A percentile compares a stretch with the other conserved stretches of the same genome.
Evolutionary conservation across 257 asterid genomes (phyloP).

Genomic region (Solanum rostratum): DNA sequence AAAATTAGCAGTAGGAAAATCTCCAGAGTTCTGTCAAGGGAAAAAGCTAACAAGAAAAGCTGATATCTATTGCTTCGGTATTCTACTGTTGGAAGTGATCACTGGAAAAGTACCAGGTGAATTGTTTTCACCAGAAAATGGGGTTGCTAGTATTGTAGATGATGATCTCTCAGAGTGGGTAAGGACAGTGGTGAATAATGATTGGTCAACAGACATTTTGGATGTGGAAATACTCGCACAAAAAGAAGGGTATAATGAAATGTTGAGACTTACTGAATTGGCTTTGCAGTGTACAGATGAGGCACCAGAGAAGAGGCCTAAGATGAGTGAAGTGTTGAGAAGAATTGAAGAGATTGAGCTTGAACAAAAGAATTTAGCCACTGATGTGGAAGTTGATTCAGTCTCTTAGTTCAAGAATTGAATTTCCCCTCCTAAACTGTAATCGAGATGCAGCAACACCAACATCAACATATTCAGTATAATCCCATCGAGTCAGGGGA

Average conservation of each 20-base stretch:
- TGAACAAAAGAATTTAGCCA: background rate
- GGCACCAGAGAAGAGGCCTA: conserved; percentile 39
- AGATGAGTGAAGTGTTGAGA: conserved; percentile 28
- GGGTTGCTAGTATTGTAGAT: background rate
- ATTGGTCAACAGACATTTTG: conserved; percentile 70
- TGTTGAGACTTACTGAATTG: conserved; percentile 53
- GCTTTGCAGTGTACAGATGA: conserved; percentile 52
- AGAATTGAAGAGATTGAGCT: conserved; percentile 23
- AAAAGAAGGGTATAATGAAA: conserved; percentile 44
- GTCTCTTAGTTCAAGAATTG: background rate
- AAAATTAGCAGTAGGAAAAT: conserved; percentile 28
- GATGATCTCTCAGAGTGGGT: conserved; percentile 59
- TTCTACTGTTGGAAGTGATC: conserved; percentile 44
- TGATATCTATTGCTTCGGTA: conserved; percentile 63
- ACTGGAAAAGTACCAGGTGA: conserved; percentile 37
- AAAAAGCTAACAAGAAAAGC: conserved; percentile 42
- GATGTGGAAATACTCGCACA: conserved; percentile 53
- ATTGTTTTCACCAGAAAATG: background rate
- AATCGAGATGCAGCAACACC: background rate
- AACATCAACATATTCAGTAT: background rate
- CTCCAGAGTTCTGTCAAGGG: conserved; percentile 37
- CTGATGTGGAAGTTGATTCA: background rate
- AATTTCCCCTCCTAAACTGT: background rate
- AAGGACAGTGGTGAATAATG: conserved; percentile 27
- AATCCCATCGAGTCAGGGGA: background rate